Conservation (phyloP, 2,329 filamentous ascomycete genomes). For the Xylaria arbuscula region DNA sequence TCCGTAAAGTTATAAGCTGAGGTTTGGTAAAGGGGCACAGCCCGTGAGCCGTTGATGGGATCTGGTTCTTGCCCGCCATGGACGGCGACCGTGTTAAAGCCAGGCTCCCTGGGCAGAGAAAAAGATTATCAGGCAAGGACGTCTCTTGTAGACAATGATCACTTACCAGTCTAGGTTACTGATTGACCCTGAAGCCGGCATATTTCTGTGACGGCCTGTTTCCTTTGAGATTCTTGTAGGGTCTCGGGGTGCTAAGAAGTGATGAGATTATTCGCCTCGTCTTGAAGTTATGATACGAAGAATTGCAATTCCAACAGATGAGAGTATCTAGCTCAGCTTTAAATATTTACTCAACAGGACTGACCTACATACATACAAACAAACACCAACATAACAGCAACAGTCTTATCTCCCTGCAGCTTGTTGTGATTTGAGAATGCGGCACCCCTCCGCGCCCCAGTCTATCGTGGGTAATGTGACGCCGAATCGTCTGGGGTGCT, state of each 20-base stretch:
- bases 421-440: constrained; percentile 21
- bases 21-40: constrained; percentile 48
- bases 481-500: constrained; percentile 34
- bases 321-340: constrained; percentile 9
- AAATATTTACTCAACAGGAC: constrained; percentile 12
- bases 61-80: constrained; percentile 51
- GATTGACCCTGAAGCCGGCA: constrained; percentile 50
- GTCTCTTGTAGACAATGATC: constrained; percentile 8
- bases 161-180: constrained; percentile 50
- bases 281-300: constrained; percentile 8
- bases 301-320: background rate
- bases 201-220: constrained; percentile 33
- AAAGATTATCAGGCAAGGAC: constrained; percentile 35
- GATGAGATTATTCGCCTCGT: constrained; percentile 11
- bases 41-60: constrained; percentile 49
- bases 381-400: constrained; percentile 9
- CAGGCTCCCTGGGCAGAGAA: constrained; percentile 43
- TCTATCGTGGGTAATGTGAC: constrained; percentile 23
- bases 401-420: constrained; percentile 25
- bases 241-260: constrained; percentile 2
- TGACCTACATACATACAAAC: background rate
- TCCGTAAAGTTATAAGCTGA: constrained; percentile 52
- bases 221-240: constrained; percentile 2
- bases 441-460: constrained; percentile 17
- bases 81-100: constrained; percentile 48